Conservation (phyloP, 2,329 filamentous ascomycete species). For the Fusarium sp. region DNA sequence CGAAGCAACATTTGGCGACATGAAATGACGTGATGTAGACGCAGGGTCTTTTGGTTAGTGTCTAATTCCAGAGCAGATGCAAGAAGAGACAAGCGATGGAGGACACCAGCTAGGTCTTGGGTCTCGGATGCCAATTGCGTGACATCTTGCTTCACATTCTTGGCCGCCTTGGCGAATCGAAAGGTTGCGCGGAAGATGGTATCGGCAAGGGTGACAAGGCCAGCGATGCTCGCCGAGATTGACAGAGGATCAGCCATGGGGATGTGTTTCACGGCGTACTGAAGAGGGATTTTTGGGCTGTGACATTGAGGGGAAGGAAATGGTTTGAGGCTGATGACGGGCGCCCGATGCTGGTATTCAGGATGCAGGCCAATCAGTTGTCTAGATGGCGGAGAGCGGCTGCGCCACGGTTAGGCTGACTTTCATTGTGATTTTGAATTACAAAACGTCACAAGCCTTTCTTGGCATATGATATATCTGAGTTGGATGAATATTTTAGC, state of each 20-base stretch:
- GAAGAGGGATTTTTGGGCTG: no score
- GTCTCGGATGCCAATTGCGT: neutral
- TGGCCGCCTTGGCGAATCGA: conserved; percentile 7
- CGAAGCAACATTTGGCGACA: conserved; percentile 2
- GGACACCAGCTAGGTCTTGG: conserved; percentile 1
- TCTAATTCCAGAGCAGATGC: conserved; percentile 10
- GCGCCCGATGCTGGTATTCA: no score
- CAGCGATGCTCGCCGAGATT: conserved; percentile 18
- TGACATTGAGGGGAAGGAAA: no score
- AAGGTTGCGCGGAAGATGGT: conserved; percentile 2
- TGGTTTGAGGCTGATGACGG: no score
- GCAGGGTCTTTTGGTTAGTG: neutral
- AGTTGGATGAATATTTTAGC: no score
- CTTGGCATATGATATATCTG: no score
- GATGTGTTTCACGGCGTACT: no score
- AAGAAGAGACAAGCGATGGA: neutral
- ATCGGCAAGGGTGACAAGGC: conserved; percentile 21
- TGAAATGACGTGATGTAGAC: conserved; percentile 9
- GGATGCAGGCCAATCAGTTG: no score
- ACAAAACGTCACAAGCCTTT: no score
- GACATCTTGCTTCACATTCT: neutral
- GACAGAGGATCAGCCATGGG: conserved; percentile 4
- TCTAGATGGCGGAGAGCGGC: no score
- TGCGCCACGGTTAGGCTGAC: no score
- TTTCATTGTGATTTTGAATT: no score